These are phyloP conservation scores for Fusarium anguioides DNA, from an alignment of 2,329 filamentous ascomycete genomes.

Conservation along the genomic window DNA sequence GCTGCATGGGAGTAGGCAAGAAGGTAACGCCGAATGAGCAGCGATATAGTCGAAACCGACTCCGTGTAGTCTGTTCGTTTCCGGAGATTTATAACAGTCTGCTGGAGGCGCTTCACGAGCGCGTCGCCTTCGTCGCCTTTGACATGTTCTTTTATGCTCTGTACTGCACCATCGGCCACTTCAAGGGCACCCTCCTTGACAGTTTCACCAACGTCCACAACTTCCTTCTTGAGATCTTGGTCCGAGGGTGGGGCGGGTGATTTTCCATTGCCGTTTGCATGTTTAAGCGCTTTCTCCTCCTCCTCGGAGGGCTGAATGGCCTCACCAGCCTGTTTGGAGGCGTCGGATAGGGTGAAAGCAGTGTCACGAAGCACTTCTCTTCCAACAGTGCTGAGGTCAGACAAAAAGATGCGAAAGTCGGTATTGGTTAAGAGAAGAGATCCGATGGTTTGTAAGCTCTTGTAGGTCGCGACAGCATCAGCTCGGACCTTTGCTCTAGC, in stretches of 20 bases:
- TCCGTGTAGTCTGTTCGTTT: constrained; percentile 84
- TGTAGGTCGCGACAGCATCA: constrained; percentile 65
- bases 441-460: constrained; percentile 84
- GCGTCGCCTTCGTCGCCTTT: constrained; percentile 78
- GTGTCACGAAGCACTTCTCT: constrained; percentile 90
- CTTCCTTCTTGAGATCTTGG: constrained; percentile 71
- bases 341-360: constrained; percentile 80
- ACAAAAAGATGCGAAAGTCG: constrained; percentile 87
- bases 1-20: constrained; percentile 79
- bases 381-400: constrained; percentile 81
- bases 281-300: constrained; percentile 65
- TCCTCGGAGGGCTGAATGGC: constrained; percentile 75
- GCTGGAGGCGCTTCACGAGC: constrained; percentile 79
- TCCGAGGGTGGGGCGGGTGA: constrained; percentile 59
- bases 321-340: constrained; percentile 79
- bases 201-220: constrained; percentile 64
- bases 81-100: constrained; percentile 78
- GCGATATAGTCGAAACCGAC: constrained; percentile 82
- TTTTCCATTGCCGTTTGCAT: constrained; percentile 44
- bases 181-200: constrained; percentile 65
- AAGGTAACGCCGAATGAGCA: constrained; percentile 82
- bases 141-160: constrained; percentile 80
- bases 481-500: constrained; percentile 48
- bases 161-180: constrained; percentile 68
- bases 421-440: constrained; percentile 89